Evolutionary conservation across 495 filamentous ascomycete genomes (phyloP).

Genomic region (Wilcoxina mikolae): DNA sequence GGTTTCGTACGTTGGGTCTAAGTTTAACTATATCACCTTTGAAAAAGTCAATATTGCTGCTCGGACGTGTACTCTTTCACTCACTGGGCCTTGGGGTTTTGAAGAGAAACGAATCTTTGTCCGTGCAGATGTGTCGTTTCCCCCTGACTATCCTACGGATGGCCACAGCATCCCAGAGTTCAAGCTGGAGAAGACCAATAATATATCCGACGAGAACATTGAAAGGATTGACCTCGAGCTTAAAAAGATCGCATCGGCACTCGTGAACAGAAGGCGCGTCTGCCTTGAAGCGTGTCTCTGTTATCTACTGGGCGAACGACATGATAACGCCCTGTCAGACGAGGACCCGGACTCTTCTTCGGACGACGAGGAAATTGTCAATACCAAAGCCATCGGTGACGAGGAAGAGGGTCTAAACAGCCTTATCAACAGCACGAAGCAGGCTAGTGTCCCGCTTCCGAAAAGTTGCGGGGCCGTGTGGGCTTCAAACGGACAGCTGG

Average conservation of each 20-base stretch:
- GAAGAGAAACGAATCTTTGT: conserved; percentile 58
- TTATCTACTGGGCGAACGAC: conserved; percentile 69
- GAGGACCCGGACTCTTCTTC: conserved; percentile 59
- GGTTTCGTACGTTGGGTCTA: conserved; percentile 66
- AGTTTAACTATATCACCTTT: conserved; percentile 70
- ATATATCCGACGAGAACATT: conserved; percentile 55
- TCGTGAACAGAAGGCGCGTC: conserved; percentile 52
- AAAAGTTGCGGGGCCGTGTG: conserved; percentile 63
- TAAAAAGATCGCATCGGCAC: conserved; percentile 51
- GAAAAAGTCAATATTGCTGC: conserved; percentile 72
- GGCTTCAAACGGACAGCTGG: conserved; percentile 59
- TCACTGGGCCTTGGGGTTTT: conserved; percentile 75
- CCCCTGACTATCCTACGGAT: conserved; percentile 55
- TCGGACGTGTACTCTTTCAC: conserved; percentile 54
- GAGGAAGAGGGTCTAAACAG: conserved; percentile 58
- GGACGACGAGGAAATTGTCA: conserved; percentile 56
- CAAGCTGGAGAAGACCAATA: conserved; percentile 59
- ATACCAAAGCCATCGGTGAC: conserved; percentile 32
- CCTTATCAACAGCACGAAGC: conserved; percentile 48
- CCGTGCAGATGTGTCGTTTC: conserved; percentile 67
- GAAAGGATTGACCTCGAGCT: conserved; percentile 51
- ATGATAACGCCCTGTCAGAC: conserved; percentile 34
- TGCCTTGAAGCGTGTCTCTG: conserved; percentile 70
- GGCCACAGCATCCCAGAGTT: conserved; percentile 45
- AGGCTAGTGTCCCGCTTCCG: conserved; percentile 62